phyloP scores from a whole-genome alignment of 345 rosid genomes.

The Mallotus nudiflorus region DNA sequence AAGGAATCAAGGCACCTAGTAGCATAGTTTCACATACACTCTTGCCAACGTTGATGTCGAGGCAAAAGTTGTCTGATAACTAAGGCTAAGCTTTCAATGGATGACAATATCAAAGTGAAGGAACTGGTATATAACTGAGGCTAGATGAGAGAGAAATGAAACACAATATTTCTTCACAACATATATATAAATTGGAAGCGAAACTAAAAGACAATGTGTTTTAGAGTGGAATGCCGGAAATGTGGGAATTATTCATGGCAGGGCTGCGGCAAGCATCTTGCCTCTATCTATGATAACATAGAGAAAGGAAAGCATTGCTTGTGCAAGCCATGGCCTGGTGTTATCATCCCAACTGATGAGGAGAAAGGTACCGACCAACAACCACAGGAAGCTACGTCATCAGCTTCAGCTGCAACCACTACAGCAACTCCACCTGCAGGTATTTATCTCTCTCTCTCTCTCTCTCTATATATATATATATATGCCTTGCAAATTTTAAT shows the following conservation, averaged over 20 bases:
- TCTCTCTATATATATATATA: too few species aligned
- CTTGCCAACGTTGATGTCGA: not conserved
- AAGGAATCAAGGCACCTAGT: not conserved
- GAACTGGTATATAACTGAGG: not conserved
- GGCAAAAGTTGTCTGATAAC: not conserved
- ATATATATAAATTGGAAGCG: too few species aligned
- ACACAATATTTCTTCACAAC: not conserved
- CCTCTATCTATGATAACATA: conserved; percentile 39
- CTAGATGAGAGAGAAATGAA: not conserved
- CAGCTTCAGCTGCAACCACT: too few species aligned
- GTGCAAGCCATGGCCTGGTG: conserved; percentile 62
- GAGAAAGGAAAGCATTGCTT: conserved; percentile 53
- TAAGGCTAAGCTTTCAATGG: not conserved
- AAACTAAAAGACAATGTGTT: conserved; percentile 37
- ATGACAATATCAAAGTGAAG: conserved; percentile 13
- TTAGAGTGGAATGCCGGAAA: conserved; percentile 44
- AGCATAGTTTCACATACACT: not conserved
- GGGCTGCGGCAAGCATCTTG: conserved; percentile 55
- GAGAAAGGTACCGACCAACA: not conserved
- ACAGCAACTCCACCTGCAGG: conserved; percentile 17
- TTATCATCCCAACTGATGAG: conserved; percentile 18
- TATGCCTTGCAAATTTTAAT: too few species aligned
- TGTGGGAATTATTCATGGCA: conserved; percentile 48
- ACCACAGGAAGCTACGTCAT: conserved; percentile 1
- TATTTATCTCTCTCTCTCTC: too few species aligned